Base-by-base conservation (phyloP, 148 eudicot genomes). In the Rhododendron simsii region DNA sequence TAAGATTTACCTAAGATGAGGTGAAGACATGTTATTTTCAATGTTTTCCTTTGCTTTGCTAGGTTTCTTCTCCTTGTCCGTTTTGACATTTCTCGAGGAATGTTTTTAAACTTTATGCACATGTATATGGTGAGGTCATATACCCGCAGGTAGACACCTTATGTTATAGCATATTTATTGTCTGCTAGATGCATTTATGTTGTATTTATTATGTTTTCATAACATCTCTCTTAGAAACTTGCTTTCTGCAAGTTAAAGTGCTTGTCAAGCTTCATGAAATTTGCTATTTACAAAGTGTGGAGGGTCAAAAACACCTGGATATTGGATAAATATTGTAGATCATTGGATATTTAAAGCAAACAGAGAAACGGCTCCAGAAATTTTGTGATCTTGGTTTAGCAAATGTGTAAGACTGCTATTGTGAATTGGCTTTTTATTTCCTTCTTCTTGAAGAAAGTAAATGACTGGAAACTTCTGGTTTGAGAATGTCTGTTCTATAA, bases 401-500 rank as follows among this genome's bases (percentile, higher is more conserved):
- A 55, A 23, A 39, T 59, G 15, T 8, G 10, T 50, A 23, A 20
- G 35, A 65, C 84, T 13, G 76, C 35, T 69, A 44, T 84, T 48
- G 85, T 33, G 4, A 48, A 15, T 45, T 26, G 41, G 78, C 41
- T 65, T 13, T 65, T 63, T 41, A n/a, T 5, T 45, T 12, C 28
- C 37, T 28, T 47, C 16, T 26, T 15, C 26, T 30, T 47, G 63
- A 83, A 71, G 47, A 18, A 18, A 44, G 37, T 26, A 14, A 8
- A 84, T 33, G 35, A 65, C 6, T 20, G 15, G 45, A 51, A 20
- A 69, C 39, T 65, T 73, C 33, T 28, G 33, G 47, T 84, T 73
- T 73, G 63, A 84, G 47, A 71, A 33, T 82, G n/a, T 39, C 57
- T 86, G 35, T 28, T 75, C n/a, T 73, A 11, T 35, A 81, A 84